phyloP scores from a whole-genome alignment of 2,329 filamentous ascomycete species.

The Cladosporium sphaerospermum region DNA sequence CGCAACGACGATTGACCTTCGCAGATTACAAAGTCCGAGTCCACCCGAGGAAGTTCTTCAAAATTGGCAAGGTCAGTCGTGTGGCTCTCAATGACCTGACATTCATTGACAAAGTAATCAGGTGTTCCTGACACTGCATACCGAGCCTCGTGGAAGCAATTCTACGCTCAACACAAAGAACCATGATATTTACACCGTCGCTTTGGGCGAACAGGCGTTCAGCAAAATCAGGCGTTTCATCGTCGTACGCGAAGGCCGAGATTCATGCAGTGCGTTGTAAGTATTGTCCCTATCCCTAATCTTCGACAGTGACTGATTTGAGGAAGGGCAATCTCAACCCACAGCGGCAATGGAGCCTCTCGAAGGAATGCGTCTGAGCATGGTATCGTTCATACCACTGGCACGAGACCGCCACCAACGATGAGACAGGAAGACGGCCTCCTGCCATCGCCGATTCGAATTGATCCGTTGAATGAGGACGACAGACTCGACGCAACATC shows the following conservation, averaged over 20 bases:
- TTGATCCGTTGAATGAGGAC: not conserved
- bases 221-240: slow-evolving; percentile 11
- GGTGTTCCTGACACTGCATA: slow-evolving; percentile 19
- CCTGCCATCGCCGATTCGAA: not conserved
- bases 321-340: slow-evolving; percentile 19
- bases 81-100: not conserved
- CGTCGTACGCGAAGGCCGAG: slow-evolving; percentile 3
- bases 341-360: slow-evolving; percentile 16
- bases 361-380: slow-evolving; percentile 1
- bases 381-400: slow-evolving; percentile 9
- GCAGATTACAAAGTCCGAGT: not conserved
- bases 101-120: not conserved
- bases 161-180: not conserved
- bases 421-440: not conserved
- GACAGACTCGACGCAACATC: slow-evolving; percentile 1
- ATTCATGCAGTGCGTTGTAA: slow-evolving; percentile 2
- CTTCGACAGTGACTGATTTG: not conserved
- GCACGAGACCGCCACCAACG: not conserved
- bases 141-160: slow-evolving; percentile 15
- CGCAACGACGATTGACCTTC: not conserved
- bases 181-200: not conserved
- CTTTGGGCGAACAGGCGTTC: not conserved
- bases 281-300: not conserved
- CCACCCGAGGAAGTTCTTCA: not conserved
- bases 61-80: not conserved